Evolutionary conservation across 805 yeast species (phyloP).

Genomic region (Ogataea thermomethanolica): DNA sequence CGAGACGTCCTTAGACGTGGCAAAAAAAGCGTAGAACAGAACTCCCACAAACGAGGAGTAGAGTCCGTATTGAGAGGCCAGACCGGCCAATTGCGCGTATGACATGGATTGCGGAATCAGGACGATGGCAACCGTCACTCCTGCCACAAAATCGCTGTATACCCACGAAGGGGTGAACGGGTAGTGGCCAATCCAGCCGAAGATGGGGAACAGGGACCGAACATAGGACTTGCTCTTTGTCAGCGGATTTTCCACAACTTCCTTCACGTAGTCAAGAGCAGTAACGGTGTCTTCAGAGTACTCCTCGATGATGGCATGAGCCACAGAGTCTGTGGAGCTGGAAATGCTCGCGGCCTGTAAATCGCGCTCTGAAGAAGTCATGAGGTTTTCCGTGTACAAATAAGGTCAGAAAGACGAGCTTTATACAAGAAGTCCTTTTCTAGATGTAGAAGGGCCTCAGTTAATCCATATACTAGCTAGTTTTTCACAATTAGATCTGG

Average conservation of each 20-base stretch:
- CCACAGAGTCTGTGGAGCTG: constrained; percentile 3
- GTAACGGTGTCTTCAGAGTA: constrained; percentile 27
- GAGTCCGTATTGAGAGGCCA: constrained; percentile 79
- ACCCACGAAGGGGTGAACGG: constrained; percentile 64
- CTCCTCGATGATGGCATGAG: constrained; percentile 9
- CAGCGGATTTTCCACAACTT: constrained; percentile 38
- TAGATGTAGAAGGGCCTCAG: too few species aligned
- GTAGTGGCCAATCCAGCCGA: constrained; percentile 82
- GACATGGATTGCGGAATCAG: constrained; percentile 96
- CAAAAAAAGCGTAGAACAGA: constrained; percentile 81
- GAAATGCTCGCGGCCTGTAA: constrained; percentile 2
- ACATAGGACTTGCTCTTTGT: constrained; percentile 45
- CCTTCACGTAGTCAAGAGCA: constrained; percentile 27
- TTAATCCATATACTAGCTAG: neutral
- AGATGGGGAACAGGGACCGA: constrained; percentile 69
- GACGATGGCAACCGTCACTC: constrained; percentile 89
- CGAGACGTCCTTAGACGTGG: constrained; percentile 92
- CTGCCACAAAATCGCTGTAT: constrained; percentile 81
- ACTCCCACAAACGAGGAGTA: constrained; percentile 93
- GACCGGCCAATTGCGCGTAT: constrained; percentile 81
- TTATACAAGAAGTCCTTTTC: neutral
- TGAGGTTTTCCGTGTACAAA: too few species aligned
- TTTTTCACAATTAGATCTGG: constrained; percentile 12
- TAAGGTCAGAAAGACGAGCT: neutral
- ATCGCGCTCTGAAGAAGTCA: neutral